Evolutionary conservation across 2,329 filamentous ascomycete genomes (phyloP).

Genomic region (Clarireedia hainanense): DNA sequence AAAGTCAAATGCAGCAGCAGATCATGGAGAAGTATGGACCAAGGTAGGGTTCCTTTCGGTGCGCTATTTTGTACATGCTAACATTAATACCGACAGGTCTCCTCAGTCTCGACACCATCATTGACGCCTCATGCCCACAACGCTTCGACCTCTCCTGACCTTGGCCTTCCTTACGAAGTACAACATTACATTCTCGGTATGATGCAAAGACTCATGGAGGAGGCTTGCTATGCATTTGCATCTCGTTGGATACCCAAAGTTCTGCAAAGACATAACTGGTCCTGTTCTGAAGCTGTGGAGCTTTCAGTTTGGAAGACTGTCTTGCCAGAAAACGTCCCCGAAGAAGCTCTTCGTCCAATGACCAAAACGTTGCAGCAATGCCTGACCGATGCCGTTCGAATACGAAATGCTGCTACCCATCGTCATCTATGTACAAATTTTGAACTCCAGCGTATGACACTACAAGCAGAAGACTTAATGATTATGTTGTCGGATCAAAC

Average conservation of each 20-base stretch:
- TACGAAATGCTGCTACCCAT: constrained; percentile 26
- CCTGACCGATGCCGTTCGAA: constrained; percentile 23
- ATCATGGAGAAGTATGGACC: constrained; percentile 19
- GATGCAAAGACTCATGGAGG: constrained; percentile 27
- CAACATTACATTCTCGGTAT: constrained; percentile 28
- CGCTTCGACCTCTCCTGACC: constrained; percentile 12
- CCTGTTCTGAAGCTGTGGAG: constrained; percentile 27
- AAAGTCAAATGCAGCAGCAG: background rate
- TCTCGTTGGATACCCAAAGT: constrained; percentile 23
- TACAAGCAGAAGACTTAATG: constrained; percentile 26
- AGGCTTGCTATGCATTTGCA: constrained; percentile 27
- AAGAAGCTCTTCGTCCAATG: constrained; percentile 14
- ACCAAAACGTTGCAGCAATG: constrained; percentile 16
- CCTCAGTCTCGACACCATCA: background rate
- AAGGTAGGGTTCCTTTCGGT: constrained; percentile 11
- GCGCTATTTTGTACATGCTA: constrained; percentile 2
- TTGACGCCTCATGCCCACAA: background rate
- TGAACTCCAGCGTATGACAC: constrained; percentile 22
- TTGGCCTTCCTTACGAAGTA: constrained; percentile 29
- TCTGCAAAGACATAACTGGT: constrained; percentile 20
- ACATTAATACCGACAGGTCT: background rate
- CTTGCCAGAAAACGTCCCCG: constrained; percentile 18
- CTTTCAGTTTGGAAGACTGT: constrained; percentile 24
- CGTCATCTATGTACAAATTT: constrained; percentile 25
- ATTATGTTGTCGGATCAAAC: constrained; percentile 23